phyloP scores from a whole-genome alignment of 2,329 filamentous ascomycete genomes.

The Colletotrichum godetiae region DNA sequence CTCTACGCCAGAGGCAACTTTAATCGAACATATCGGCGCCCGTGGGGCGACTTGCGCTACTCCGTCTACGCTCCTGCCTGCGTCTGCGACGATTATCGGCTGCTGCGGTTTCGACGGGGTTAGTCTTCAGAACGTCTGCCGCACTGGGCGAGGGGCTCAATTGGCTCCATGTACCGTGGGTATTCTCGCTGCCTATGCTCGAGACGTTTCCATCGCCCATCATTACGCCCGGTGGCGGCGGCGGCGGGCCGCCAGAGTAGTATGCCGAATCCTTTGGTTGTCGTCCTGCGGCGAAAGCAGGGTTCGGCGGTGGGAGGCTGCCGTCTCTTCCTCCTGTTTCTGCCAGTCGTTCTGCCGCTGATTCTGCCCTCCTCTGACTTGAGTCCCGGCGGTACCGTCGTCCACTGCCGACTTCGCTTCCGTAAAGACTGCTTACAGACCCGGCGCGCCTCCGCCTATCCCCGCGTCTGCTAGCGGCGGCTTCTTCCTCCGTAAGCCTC shows the following conservation, averaged over 20 bases:
- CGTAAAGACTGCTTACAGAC: slow-evolving; percentile 68
- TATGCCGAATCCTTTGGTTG: slow-evolving; percentile 70
- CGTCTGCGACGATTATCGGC: slow-evolving; percentile 64
- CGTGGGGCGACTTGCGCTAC: slow-evolving; percentile 51
- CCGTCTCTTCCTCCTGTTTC: slow-evolving; percentile 46
- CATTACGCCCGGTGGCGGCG: slow-evolving; percentile 46
- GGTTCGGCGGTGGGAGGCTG: slow-evolving; percentile 65
- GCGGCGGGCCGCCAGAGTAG: slow-evolving; percentile 64
- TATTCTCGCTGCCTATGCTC: slow-evolving; percentile 56
- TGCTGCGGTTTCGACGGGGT: slow-evolving; percentile 50
- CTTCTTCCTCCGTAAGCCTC: slow-evolving; percentile 70
- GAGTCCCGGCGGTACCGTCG: slow-evolving; percentile 67
- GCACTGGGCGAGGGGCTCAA: slow-evolving; percentile 58
- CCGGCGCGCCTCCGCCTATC: slow-evolving; percentile 55
- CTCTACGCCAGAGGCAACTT: slow-evolving; percentile 4
- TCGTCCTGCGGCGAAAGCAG: slow-evolving; percentile 64
- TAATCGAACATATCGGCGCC: slow-evolving; percentile 53
- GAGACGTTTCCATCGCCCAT: slow-evolving; percentile 57
- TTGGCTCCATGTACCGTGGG: slow-evolving; percentile 65
- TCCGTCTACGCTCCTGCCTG: slow-evolving; percentile 62
- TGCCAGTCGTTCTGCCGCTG: slow-evolving; percentile 56
- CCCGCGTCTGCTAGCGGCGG: slow-evolving; percentile 54
- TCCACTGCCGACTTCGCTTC: slow-evolving; percentile 61
- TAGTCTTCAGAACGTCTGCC: slow-evolving; percentile 45
- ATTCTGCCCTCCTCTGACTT: slow-evolving; percentile 58